Conservation (phyloP, 768 basidiomycete species). For the Panaeolus papilionaceus region DNA sequence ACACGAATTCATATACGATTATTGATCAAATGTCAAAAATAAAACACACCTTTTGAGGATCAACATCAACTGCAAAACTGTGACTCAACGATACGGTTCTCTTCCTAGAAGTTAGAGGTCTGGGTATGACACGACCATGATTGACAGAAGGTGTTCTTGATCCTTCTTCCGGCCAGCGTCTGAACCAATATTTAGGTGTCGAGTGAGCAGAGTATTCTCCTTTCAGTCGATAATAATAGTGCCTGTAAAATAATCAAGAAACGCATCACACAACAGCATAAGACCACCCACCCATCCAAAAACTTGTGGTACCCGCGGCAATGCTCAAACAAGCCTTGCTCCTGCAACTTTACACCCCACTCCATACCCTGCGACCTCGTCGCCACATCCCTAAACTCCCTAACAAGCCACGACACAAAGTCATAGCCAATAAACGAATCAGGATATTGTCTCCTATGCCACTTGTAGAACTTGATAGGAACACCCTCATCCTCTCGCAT, state of each 20-base stretch:
- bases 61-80: slow-evolving; percentile 90
- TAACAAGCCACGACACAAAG: slow-evolving; percentile 91
- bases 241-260: slow-evolving; percentile 47
- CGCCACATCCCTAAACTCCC: slow-evolving; percentile 89
- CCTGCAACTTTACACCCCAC: slow-evolving; percentile 77
- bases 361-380: slow-evolving; percentile 82
- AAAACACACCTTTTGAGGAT: slow-evolving; percentile 66
- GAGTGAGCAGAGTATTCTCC: slow-evolving; percentile 76
- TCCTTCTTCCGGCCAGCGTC: slow-evolving; percentile 56
- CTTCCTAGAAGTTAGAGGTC: slow-evolving; percentile 43
- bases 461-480: slow-evolving; percentile 83
- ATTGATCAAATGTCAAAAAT: not conserved
- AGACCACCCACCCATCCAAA: slow-evolving; percentile 74
- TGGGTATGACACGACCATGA: slow-evolving; percentile 35
- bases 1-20: slow-evolving; percentile 16
- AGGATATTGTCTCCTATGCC: slow-evolving; percentile 76
- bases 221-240: slow-evolving; percentile 88
- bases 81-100: slow-evolving; percentile 82
- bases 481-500: slow-evolving; percentile 89
- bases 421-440: slow-evolving; percentile 91
- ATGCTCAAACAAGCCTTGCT: slow-evolving; percentile 88
- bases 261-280: not conserved
- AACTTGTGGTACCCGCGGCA: slow-evolving; percentile 81
- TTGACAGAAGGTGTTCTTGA: slow-evolving; percentile 39
- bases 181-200: slow-evolving; percentile 77